phyloP scores from a whole-genome alignment of 2,329 filamentous ascomycete species.

The Dothideomycetidae sp. region DNA sequence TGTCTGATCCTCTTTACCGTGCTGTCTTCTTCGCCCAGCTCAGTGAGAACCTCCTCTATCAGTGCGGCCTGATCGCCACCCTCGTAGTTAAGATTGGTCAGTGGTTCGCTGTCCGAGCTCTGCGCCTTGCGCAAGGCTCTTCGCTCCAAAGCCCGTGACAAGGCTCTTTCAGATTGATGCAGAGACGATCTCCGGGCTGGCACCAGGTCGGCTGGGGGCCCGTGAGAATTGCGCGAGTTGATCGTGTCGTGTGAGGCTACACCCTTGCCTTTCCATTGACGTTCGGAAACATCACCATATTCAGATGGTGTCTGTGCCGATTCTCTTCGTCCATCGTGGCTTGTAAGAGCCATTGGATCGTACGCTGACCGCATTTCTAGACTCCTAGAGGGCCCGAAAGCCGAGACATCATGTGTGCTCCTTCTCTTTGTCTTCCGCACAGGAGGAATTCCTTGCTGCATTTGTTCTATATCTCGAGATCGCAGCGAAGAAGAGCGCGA shows the following conservation, averaged over 20 bases:
- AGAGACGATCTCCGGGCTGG: conserved; percentile 23
- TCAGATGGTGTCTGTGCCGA: no score
- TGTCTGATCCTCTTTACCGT: conserved; percentile 46
- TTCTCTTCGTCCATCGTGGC: no score
- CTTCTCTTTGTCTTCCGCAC: no score
- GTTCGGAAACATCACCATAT: no score
- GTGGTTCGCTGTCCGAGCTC: conserved; percentile 9
- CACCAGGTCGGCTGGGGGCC: conserved; percentile 9
- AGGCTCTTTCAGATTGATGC: conserved; percentile 21
- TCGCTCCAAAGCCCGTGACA: conserved; percentile 13
- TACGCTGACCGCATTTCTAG: no score
- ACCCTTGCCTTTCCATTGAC: not conserved
- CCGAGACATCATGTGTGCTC: no score
- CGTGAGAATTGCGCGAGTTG: conserved; percentile 3
- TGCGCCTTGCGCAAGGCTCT: conserved; percentile 18
- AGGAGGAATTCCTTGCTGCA: no score
- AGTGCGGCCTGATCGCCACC: conserved; percentile 18
- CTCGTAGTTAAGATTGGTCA: conserved; percentile 15
- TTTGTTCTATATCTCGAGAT: not conserved
- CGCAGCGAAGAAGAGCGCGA: not conserved
- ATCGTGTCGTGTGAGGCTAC: not conserved
- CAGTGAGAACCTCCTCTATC: conserved; percentile 14
- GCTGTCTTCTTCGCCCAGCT: conserved; percentile 29
- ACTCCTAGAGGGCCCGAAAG: no score
- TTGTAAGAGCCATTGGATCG: no score